A percentile compares a stretch with the other conserved stretches of the same genome.
Conservation (phyloP, 345 rosid species). For the Corchorus olitorius region DNA sequence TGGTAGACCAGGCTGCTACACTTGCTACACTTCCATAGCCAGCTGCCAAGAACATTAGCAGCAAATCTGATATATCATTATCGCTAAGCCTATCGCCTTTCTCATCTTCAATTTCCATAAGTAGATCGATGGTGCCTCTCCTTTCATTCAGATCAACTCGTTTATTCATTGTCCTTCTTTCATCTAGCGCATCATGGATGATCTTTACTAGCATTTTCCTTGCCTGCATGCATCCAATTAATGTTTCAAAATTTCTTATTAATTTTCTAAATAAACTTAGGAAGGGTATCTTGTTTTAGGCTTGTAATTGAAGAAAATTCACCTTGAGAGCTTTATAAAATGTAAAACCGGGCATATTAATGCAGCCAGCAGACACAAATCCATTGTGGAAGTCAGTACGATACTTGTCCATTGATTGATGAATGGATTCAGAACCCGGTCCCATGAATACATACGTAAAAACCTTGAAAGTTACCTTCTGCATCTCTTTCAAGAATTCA, state of each 20-base stretch:
- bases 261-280: background rate
- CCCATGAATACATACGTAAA: constrained; percentile 33
- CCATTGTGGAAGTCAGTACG: constrained; percentile 22
- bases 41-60: constrained; percentile 25
- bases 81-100: constrained; percentile 26
- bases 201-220: constrained; percentile 28
- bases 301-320: background rate
- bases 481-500: constrained; percentile 34
- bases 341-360: constrained; percentile 43
- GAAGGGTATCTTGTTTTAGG: background rate
- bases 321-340: constrained; percentile 36
- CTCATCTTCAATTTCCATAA: constrained; percentile 38
- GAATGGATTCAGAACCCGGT: constrained; percentile 18
- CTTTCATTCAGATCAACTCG: background rate
- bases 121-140: constrained; percentile 29
- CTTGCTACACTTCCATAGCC: constrained; percentile 35
- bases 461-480: constrained; percentile 30
- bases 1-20: constrained; percentile 25
- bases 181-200: constrained; percentile 20
- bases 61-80: constrained; percentile 27
- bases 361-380: constrained; percentile 16
- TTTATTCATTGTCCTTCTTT: constrained; percentile 18
- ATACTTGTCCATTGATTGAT: constrained; percentile 18
- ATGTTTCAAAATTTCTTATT: background rate
- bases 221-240: constrained; percentile 17